Evolutionary conservation across 169 alveolate species (phyloP), one percentile per base, ranked within the genome.

Genomic region (Plasmodium cynomolgi): DNA sequence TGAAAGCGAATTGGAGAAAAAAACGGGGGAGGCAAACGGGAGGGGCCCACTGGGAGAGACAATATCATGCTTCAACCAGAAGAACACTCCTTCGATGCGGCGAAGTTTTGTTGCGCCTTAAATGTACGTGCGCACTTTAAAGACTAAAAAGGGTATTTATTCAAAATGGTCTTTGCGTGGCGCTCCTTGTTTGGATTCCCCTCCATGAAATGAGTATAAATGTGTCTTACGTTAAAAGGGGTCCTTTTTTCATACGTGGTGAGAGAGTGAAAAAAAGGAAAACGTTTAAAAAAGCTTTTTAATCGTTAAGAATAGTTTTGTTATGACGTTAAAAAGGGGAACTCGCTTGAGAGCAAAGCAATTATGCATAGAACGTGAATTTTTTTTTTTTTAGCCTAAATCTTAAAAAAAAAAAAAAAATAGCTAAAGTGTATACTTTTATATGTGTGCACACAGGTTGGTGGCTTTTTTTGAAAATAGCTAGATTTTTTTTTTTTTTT

Each of bases 331-430:
- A 68, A 68, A 68, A 68, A 26, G 77, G 37, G 37, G 31, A 68
- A 26, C 37, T 68, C n/a, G 39, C n/a, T 26, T 68, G 77, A 5
- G 39, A 50, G 26, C 9, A 50, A 6, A 68, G 31, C 41, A 68
- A 26, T 68, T 68, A 20, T 20, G n/a, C 77, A 68, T 68, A 26
- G 77, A 75, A 75, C 37, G 33, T 75, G 56, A 81, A 34, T 41
- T 81, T n/a, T 81, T 41, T 47, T 50, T 81, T 81, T 17, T 41
- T 81, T 81, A 44, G 33, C 39, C 31, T 31, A 81, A 44, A 81
- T 81, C 68, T 81, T 81, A 39, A 81, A 44, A 81, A 81, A 37
- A 33, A 81, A 81, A 81, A 47, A 39, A 47, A 81, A n/a, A 81
- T 23, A 44, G 68, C 73, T 41, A n/a, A 81, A 50, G 73, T 39